These are phyloP conservation scores for Tetrahymena borealis DNA, from an alignment of 73 alveolate genomes.

Conservation along the genomic window DNA sequence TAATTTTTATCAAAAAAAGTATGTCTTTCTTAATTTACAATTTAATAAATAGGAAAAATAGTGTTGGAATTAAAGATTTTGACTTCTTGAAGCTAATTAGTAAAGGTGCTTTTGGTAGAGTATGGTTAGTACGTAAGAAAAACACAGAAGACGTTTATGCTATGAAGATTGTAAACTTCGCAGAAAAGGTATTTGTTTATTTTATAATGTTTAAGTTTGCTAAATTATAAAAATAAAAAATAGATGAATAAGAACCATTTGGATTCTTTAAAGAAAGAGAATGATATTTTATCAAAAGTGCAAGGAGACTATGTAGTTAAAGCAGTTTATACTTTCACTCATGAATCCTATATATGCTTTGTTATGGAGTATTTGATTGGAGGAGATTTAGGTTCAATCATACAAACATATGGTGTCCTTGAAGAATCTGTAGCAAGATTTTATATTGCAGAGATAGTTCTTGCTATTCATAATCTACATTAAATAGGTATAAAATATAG, in stretches of 20 bases:
- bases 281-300: conserved; percentile 20
- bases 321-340: conserved; percentile 31
- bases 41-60: not conserved
- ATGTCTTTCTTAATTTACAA: not conserved
- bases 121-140: conserved; percentile 23
- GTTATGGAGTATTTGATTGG: conserved; percentile 45
- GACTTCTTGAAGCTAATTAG: conserved; percentile 26
- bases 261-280: conserved; percentile 28
- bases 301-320: conserved; percentile 33
- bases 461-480: conserved; percentile 3
- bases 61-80: conserved; percentile 34
- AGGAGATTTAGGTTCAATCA: conserved; percentile 31
- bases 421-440: conserved; percentile 42
- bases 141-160: conserved; percentile 43
- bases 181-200: conserved; percentile 14
- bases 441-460: conserved; percentile 43
- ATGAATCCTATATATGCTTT: conserved; percentile 32
- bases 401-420: conserved; percentile 24
- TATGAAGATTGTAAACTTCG: conserved; percentile 29
- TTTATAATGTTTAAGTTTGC: not conserved
- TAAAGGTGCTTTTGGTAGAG: conserved; percentile 47
- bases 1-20: not conserved
- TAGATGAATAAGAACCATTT: not conserved
- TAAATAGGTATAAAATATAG: not conserved
- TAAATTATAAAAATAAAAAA: not conserved